Percentiles rank a stretch among this genome's conserved stretches.
Evolutionary conservation across 2,329 filamentous ascomycete genomes (phyloP).

Genomic region (Calonectria naviculata): DNA sequence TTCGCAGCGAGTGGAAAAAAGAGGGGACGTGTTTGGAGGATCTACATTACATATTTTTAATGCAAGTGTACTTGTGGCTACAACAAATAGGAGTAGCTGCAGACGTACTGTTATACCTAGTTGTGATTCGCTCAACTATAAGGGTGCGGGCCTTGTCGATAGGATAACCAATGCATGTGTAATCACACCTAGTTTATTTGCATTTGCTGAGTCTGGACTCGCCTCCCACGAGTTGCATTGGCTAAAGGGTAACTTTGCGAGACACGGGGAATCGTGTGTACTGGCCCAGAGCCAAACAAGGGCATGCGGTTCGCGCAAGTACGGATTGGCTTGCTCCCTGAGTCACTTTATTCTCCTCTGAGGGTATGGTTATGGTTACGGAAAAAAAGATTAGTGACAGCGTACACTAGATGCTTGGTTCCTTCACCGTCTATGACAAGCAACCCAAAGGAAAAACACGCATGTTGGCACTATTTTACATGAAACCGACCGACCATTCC

Average conservation of each 20-base stretch:
- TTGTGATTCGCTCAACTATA: background rate
- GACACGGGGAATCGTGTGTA: no score
- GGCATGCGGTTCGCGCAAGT: background rate
- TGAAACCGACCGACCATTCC: constrained; percentile 46
- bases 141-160: background rate
- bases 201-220: background rate
- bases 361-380: background rate
- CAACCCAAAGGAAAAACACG: constrained; percentile 49
- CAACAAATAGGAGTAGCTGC: background rate
- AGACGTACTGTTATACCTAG: constrained; percentile 7
- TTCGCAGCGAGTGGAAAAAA: background rate
- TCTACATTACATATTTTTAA: constrained; percentile 14
- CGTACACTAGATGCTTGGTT: constrained; percentile 56
- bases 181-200: background rate
- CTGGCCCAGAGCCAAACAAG: no score
- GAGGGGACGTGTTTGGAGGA: background rate
- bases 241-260: background rate
- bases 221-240: no score
- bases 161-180: background rate
- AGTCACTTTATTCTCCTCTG: background rate
- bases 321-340: background rate
- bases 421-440: constrained; percentile 61
- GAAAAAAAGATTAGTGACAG: constrained; percentile 46
- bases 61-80: constrained; percentile 2
- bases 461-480: constrained; percentile 64